phyloP scores from a whole-genome alignment of 768 basidiomycete species.

The Mycena vulgaris region DNA sequence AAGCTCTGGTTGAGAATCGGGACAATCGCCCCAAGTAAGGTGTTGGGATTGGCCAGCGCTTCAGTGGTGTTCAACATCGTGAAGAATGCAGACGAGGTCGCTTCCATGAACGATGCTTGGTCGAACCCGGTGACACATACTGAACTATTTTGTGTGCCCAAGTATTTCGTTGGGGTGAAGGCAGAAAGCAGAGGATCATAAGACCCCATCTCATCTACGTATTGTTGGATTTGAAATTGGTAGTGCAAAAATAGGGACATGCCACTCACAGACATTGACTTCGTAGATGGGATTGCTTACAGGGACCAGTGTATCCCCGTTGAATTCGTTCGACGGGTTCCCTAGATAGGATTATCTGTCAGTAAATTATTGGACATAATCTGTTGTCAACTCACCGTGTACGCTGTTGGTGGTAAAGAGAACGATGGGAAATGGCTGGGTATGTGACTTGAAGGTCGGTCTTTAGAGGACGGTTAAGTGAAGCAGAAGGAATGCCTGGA shows the following conservation, averaged over 20 bases:
- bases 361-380: too few species aligned
- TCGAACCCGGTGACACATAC: not conserved
- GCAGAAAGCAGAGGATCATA: not conserved
- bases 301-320: not conserved
- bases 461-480: too few species aligned
- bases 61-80: too few species aligned
- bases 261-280: not conserved
- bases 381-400: too few species aligned
- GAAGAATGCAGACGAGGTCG: not conserved
- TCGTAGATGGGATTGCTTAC: not conserved
- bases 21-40: too few species aligned
- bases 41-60: too few species aligned
- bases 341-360: too few species aligned
- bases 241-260: slow-evolving; percentile 10
- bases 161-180: not conserved
- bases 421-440: not conserved
- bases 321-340: too few species aligned
- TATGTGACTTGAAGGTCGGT: not conserved
- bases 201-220: not conserved
- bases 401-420: too few species aligned
- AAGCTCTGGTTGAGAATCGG: too few species aligned
- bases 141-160: not conserved
- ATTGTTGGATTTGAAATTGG: not conserved
- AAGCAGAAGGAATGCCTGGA: not conserved
- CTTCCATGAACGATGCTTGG: not conserved